A percentile compares a stretch with the other conserved stretches of the same genome.
Evolutionary conservation across 1,284 basidiomycete species (phyloP).

Genomic region (Mycosarcoma maydis): DNA sequence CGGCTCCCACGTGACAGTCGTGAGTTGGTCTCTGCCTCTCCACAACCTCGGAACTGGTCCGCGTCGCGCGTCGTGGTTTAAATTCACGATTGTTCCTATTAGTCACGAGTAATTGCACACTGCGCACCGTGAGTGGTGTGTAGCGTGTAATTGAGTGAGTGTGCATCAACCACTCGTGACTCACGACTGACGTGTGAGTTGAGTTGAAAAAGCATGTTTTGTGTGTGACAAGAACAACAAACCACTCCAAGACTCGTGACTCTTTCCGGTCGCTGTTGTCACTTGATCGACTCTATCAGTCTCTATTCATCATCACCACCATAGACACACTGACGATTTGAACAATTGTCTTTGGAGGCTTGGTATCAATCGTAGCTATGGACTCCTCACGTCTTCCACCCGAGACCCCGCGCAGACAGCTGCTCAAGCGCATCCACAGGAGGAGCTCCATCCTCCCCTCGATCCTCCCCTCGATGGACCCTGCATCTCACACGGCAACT

Average conservation of each 20-base stretch:
- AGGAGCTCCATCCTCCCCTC: constrained; percentile 42
- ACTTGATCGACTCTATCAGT: no score
- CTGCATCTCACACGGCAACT: constrained; percentile 11
- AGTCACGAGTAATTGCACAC: no score
- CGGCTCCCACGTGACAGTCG: constrained; percentile 28
- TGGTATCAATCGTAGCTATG: no score
- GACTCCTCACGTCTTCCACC: constrained; percentile 30
- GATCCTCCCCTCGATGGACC: constrained; percentile 27
- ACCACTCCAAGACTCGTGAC: no score
- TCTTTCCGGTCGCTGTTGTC: no score
- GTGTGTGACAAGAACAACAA: no score
- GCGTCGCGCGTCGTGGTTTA: constrained; percentile 30
- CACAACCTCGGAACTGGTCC: constrained; percentile 1
- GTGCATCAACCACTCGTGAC: not conserved
- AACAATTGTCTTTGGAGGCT: no score
- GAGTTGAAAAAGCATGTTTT: not conserved
- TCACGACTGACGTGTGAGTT: no score
- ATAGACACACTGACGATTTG: no score
- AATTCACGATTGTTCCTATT: no score
- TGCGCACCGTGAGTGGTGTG: no score
- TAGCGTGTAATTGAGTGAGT: not conserved
- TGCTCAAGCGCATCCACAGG: constrained; percentile 51
- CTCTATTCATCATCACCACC: constrained; percentile 3
- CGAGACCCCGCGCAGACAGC: constrained; percentile 44
- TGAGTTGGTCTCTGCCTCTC: constrained; percentile 2